These are phyloP conservation scores for Hymenoscyphus occultus DNA, from an alignment of 2,329 filamentous ascomycete species.

Conservation along the genomic window DNA sequence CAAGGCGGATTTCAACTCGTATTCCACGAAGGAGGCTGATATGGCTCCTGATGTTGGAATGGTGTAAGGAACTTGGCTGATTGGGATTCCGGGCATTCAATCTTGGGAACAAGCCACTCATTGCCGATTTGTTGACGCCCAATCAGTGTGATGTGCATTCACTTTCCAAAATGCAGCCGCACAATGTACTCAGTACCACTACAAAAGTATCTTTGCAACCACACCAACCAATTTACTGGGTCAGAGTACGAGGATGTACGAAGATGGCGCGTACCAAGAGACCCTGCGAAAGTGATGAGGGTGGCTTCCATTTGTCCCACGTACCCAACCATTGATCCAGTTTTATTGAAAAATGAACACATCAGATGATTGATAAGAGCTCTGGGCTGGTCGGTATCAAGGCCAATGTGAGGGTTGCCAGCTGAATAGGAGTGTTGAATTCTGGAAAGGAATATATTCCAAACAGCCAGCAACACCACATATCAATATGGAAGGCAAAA, in stretches of 20 bases:
- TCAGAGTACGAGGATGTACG: background rate
- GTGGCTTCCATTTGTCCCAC: background rate
- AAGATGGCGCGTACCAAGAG: background rate
- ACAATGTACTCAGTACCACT: background rate
- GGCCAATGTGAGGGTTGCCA: background rate
- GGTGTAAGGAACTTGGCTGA: background rate
- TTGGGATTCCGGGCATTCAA: background rate
- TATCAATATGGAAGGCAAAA: background rate
- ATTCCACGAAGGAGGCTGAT: background rate
- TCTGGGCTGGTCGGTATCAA: background rate
- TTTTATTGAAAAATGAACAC: background rate
- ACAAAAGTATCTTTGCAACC: background rate
- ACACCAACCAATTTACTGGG: background rate
- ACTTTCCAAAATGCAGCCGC: background rate
- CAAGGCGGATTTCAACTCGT: background rate
- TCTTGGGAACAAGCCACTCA: background rate
- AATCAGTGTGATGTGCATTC: background rate
- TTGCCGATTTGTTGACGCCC: background rate
- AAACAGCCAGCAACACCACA: background rate
- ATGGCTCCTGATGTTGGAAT: background rate
- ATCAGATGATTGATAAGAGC: slow-evolving; percentile 1
- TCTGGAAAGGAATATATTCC: background rate
- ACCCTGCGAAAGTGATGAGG: background rate
- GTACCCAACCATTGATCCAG: background rate
- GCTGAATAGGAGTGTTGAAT: background rate